These are phyloP conservation scores for Zalaria obscura DNA, from an alignment of 2,329 filamentous ascomycete species.

Conservation along the genomic window DNA sequence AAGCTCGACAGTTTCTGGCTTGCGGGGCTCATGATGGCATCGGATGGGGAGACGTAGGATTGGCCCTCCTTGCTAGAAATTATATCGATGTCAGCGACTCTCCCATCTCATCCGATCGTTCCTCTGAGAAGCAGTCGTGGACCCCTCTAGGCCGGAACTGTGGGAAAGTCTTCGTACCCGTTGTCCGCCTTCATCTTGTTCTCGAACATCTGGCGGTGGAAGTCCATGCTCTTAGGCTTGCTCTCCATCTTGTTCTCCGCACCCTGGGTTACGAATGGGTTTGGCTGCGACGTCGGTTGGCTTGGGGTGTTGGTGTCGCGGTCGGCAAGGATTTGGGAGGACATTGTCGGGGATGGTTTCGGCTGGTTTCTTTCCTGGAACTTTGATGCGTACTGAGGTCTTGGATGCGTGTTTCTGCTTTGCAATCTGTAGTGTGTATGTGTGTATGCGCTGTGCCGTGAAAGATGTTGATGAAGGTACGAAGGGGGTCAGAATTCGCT, in stretches of 20 bases:
- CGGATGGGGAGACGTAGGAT: slow-evolving; percentile 69
- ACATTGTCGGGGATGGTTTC: not conserved
- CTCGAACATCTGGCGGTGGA: slow-evolving; percentile 62
- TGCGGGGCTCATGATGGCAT: slow-evolving; percentile 78
- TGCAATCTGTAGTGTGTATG: too few species aligned
- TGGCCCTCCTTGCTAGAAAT: slow-evolving; percentile 15
- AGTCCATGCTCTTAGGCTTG: slow-evolving; percentile 45
- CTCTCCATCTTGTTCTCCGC: slow-evolving; percentile 12
- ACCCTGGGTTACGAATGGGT: slow-evolving; percentile 5
- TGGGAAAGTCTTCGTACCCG: not conserved
- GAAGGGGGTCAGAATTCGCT: too few species aligned
- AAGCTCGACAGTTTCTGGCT: slow-evolving; percentile 69
- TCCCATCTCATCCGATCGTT: not conserved
- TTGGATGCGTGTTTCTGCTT: too few species aligned
- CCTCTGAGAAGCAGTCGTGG: not conserved
- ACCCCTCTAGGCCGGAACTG: not conserved
- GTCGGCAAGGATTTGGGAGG: slow-evolving; percentile 3
- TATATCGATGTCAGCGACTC: not conserved
- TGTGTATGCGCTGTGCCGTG: too few species aligned
- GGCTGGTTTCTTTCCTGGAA: not conserved
- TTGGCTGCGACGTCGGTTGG: slow-evolving; percentile 1
- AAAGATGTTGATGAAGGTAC: too few species aligned
- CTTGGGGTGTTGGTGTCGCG: slow-evolving; percentile 2
- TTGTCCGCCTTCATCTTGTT: slow-evolving; percentile 4
- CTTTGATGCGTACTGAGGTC: not conserved